Evolutionary conservation across 345 rosid genomes (phyloP).

Genomic region (Limnanthes douglasii): DNA sequence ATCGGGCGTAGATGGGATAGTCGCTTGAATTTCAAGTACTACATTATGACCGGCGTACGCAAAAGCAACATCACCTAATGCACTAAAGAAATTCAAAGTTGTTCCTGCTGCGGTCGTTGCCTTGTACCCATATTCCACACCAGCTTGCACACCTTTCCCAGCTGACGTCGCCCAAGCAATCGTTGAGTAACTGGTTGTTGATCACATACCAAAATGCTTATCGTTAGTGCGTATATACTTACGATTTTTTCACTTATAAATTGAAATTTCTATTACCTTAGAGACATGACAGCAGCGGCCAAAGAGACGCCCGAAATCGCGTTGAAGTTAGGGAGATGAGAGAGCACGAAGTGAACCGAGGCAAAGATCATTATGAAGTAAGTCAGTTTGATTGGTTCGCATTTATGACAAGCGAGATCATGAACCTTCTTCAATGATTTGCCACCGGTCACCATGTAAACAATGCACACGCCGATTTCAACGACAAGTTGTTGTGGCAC

Average conservation of each 20-base stretch:
- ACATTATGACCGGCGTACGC: constrained; percentile 83
- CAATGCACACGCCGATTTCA: constrained; percentile 56
- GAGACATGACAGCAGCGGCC: constrained; percentile 72
- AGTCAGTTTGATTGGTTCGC: constrained; percentile 33
- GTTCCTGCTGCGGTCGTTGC: constrained; percentile 26
- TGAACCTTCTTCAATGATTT: constrained; percentile 52
- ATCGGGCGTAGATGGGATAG: constrained; percentile 75
- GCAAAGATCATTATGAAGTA: constrained; percentile 68
- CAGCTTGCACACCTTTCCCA: constrained; percentile 34
- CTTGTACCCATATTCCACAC: constrained; percentile 35
- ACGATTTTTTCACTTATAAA: no score
- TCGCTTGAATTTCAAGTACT: constrained; percentile 81
- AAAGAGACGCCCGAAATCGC: constrained; percentile 67
- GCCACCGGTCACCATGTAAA: constrained; percentile 86
- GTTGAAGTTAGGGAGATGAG: constrained; percentile 77
- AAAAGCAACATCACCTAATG: constrained; percentile 73
- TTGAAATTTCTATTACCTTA: constrained; percentile 24
- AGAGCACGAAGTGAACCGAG: constrained; percentile 63
- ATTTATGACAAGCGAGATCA: constrained; percentile 16
- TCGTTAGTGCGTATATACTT: no score
- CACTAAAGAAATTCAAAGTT: constrained; percentile 49
- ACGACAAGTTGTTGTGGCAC: constrained; percentile 67
- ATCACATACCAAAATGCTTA: no score
- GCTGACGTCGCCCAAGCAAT: constrained; percentile 65
- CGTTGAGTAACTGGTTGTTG: constrained; percentile 76